phyloP scores from a whole-genome alignment of 2,329 filamentous ascomycete genomes.

The Cladosporium austrohemisphaericum region DNA sequence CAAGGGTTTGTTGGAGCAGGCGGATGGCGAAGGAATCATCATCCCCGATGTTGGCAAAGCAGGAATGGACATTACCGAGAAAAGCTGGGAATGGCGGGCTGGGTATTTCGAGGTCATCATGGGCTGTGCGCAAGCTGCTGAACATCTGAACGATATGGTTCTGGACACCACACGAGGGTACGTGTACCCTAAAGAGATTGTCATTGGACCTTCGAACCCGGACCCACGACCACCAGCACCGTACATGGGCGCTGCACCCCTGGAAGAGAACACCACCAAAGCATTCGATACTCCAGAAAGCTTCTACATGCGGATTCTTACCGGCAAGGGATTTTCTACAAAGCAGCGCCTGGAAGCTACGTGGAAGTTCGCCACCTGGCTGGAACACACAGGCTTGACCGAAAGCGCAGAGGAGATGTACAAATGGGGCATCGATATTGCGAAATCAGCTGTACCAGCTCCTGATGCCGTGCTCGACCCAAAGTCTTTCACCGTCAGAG shows the following conservation, averaged over 20 bases:
- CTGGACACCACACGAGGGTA: conserved; percentile 63
- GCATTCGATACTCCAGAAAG: conserved; percentile 68
- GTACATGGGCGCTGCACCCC: conserved; percentile 59
- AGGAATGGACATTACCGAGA: conserved; percentile 67
- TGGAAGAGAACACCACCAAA: conserved; percentile 69
- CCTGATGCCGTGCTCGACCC: conserved; percentile 52
- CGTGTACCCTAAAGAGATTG: conserved; percentile 67
- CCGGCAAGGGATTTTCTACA: conserved; percentile 73
- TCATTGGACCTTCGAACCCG: conserved; percentile 81
- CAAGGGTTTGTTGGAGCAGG: conserved; percentile 52
- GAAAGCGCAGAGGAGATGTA: conserved; percentile 70
- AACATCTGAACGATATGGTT: conserved; percentile 77
- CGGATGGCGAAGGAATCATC: conserved; percentile 22
- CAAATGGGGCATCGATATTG: conserved; percentile 71
- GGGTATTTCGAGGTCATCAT: conserved; percentile 84
- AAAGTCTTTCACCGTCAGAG: conserved; percentile 54
- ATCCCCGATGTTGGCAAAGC: conserved; percentile 54
- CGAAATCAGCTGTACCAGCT: conserved; percentile 52
- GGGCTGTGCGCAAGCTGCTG: conserved; percentile 69
- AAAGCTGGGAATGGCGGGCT: conserved; percentile 77
- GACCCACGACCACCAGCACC: conserved; percentile 68
- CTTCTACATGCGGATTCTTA: conserved; percentile 78
- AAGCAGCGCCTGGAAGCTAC: conserved; percentile 77
- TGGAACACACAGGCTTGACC: conserved; percentile 68
- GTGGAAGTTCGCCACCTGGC: conserved; percentile 77